Evolutionary conservation across 495 filamentous ascomycete species (phyloP).

Genomic region (Melanomma pulvis-pyrius): DNA sequence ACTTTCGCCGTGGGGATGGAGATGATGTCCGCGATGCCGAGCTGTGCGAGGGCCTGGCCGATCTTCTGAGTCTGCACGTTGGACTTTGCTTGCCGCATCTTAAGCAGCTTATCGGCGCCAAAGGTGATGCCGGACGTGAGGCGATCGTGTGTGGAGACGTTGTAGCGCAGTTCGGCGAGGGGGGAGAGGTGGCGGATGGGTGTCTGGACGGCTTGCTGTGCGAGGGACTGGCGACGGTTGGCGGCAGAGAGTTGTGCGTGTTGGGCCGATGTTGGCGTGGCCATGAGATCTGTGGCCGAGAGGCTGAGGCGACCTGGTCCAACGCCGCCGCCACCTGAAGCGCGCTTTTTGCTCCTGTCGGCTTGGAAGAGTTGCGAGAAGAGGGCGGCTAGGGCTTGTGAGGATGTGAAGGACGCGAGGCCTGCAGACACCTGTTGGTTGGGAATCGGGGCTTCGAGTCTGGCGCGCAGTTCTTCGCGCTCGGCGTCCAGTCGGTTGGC

Average conservation of each 20-base stretch:
- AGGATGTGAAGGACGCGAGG: constrained; percentile 71
- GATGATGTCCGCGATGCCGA: constrained; percentile 76
- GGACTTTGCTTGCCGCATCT: constrained; percentile 80
- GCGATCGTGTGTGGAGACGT: constrained; percentile 84
- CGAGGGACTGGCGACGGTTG: constrained; percentile 9
- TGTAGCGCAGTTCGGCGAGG: constrained; percentile 75
- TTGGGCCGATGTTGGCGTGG: constrained; percentile 26
- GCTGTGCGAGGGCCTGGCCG: constrained; percentile 71
- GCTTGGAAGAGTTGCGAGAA: constrained; percentile 74
- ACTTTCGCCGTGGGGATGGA: constrained; percentile 85
- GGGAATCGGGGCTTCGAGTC: constrained; percentile 64
- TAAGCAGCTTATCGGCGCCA: constrained; percentile 80
- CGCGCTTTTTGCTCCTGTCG: constrained; percentile 84
- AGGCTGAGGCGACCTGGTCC: constrained; percentile 31
- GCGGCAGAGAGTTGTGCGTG: constrained; percentile 11
- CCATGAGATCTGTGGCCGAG: constrained; percentile 25
- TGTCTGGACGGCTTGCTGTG: constrained; percentile 40
- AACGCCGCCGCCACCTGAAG: constrained; percentile 25
- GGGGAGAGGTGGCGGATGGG: constrained; percentile 70
- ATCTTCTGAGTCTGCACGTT: constrained; percentile 81
- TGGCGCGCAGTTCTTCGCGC: constrained; percentile 84
- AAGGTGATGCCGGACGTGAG: constrained; percentile 73
- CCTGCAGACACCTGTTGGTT: constrained; percentile 45
- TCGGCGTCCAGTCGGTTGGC: constrained; percentile 83
- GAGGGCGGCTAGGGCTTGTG: constrained; percentile 74